Base-by-base conservation (phyloP, 1,284 basidiomycete species). In the Malassezia obtusa region DNA sequence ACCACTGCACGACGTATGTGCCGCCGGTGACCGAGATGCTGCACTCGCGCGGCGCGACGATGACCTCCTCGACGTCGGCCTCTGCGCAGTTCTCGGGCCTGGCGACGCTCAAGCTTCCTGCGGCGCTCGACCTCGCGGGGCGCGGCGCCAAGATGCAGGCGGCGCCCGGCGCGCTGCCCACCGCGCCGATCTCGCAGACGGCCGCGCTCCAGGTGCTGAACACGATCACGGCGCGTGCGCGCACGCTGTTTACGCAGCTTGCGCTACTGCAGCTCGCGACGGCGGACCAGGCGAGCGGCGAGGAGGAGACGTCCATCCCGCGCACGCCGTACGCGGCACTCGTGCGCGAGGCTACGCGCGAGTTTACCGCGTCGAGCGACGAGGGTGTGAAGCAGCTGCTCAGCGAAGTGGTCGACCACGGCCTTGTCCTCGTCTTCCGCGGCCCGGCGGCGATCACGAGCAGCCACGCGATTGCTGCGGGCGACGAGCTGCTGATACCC, bases 351-450 rank as follows among this genome's bases (percentile, higher is more conserved):
- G 53, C 53, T 21, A 44, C 38, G 25, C 53, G 37, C 1, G 39
- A 56, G 37, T 50, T 56, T 26, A 45, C 39, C 8, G 53, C 49
- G n/a, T 50, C 53, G 15, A 43, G 37, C 10, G 53, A 56, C 22
- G 43, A 56, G 26, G 49, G 53, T 15, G 53, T 56, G 30, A 44
- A 45, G 31, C 53, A 56, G 21, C 41, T 56, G 35, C 53, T 56
- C 4, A 44, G 48, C 28, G 53, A 56, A 30, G 50, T 56, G 53
- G 53, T 56, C 36, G 53, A 56, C 31, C 53, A 56, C 28, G 53
- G 53, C 15, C 33, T 56, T 11, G 49, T 56, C 28, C 31, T 50
- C 19, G 53, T 47, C 11, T 31, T 24, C 22, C 53, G 53, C 10
- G 53, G 53, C 9, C 7, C 35, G 3, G 39, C 49, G n/a, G 32